Evolutionary conservation across 2,329 filamentous ascomycete species (phyloP).

Genomic region (Colletotrichum lentis): DNA sequence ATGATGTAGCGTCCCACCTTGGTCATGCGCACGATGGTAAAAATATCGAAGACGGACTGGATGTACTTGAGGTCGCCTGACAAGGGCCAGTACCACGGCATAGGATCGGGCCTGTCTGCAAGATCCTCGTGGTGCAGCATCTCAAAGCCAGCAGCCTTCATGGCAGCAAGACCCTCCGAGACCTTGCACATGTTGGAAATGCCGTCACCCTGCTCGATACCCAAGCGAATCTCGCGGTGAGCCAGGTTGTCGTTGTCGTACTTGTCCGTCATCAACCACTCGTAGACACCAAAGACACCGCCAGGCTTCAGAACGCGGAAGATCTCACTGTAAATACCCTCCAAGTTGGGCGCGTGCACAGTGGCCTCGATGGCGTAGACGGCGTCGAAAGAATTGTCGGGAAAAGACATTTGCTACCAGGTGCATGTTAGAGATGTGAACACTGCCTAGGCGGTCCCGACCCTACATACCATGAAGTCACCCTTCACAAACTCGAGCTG

Average conservation of each 20-base stretch:
- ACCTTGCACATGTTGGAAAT: slow-evolving; percentile 95
- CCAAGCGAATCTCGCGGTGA: slow-evolving; percentile 86
- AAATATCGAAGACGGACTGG: slow-evolving; percentile 78
- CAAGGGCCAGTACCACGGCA: slow-evolving; percentile 95
- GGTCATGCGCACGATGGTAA: slow-evolving; percentile 89
- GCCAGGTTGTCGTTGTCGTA: slow-evolving; percentile 86
- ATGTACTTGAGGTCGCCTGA: slow-evolving; percentile 86
- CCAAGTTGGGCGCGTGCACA: slow-evolving; percentile 85
- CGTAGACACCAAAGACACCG: slow-evolving; percentile 91
- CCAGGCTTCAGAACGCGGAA: slow-evolving; percentile 94
- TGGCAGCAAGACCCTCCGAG: slow-evolving; percentile 78
- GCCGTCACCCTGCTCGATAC: slow-evolving; percentile 90
- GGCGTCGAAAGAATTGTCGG: slow-evolving; percentile 86
- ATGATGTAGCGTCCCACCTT: slow-evolving; percentile 78
- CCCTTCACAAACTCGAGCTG: slow-evolving; percentile 87
- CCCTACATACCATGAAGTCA: slow-evolving; percentile 81
- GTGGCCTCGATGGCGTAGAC: slow-evolving; percentile 96
- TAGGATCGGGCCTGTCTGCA: slow-evolving; percentile 73
- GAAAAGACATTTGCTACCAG: slow-evolving; percentile 83
- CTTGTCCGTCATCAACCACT: slow-evolving; percentile 96
- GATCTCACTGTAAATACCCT: slow-evolving; percentile 90
- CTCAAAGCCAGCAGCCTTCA: slow-evolving; percentile 85
- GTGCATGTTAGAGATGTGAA: neutral
- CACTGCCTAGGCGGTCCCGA: neutral
- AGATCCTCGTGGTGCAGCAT: slow-evolving; percentile 55